Percentiles rank a stretch among this genome's conserved stretches.
Conservation (phyloP, 345 rosid species). For the Fremontodendron californicum region DNA sequence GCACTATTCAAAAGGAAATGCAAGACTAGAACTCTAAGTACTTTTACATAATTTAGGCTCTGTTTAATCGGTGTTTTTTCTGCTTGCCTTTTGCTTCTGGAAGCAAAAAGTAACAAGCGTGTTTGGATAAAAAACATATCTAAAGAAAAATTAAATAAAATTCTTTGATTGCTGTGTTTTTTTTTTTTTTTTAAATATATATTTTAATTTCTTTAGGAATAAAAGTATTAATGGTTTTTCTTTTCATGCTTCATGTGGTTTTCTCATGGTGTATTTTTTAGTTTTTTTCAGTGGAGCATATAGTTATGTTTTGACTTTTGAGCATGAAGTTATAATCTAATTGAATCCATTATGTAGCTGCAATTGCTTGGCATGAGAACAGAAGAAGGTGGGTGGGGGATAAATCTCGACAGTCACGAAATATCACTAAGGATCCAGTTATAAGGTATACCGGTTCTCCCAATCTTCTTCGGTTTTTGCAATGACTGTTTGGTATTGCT, state of each 20-base stretch:
- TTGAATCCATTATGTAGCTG: conserved; percentile 43
- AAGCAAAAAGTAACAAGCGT: background rate
- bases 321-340: conserved; percentile 6
- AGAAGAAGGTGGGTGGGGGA: conserved; percentile 81
- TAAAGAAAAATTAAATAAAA: background rate
- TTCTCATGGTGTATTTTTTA: background rate
- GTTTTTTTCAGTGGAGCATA: background rate
- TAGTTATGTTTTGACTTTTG: conserved; percentile 1
- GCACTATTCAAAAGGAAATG: background rate
- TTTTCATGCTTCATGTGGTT: background rate
- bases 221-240: background rate
- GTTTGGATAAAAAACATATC: background rate
- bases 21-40: background rate
- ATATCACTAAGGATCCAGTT: conserved; percentile 54
- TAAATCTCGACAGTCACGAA: conserved; percentile 37
- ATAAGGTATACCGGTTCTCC: conserved; percentile 52
- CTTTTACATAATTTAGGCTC: background rate
- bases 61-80: background rate
- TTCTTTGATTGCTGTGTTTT: too few species aligned
- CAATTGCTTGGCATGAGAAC: conserved; percentile 63
- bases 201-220: too few species aligned
- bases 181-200: background rate
- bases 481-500: background rate
- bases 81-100: background rate
- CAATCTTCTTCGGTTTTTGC: conserved; percentile 1